phyloP scores from a whole-genome alignment of 2,329 filamentous ascomycete species.

The Dactylellina sp. region DNA sequence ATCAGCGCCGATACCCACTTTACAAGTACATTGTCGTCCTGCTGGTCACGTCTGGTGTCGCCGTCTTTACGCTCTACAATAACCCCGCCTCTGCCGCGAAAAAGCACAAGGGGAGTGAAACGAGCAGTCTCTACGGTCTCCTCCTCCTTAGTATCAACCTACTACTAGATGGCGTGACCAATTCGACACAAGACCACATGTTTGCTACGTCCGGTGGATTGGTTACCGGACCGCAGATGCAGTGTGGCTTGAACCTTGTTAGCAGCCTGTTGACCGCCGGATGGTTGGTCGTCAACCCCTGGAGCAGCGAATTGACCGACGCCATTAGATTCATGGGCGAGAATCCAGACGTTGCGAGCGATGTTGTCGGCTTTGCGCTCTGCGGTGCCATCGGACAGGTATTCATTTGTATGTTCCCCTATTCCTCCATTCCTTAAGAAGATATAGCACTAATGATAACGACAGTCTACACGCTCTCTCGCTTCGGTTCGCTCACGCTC shows the following conservation, averaged over 20 bases:
- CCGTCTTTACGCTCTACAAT: conserved; percentile 90
- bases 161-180: conserved; percentile 94
- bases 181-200: conserved; percentile 95
- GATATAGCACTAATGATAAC: neutral
- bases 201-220: conserved; percentile 68
- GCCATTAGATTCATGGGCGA: conserved; percentile 82
- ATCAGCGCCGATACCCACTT: conserved; percentile 86
- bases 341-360: conserved; percentile 84
- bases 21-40: conserved; percentile 97
- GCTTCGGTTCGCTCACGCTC: conserved; percentile 89
- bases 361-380: conserved; percentile 87
- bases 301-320: conserved; percentile 81
- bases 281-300: conserved; percentile 83
- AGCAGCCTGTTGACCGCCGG: conserved; percentile 79
- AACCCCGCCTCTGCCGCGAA: conserved; percentile 71
- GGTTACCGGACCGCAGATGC: conserved; percentile 92
- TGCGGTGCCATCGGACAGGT: conserved; percentile 95
- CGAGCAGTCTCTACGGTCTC: conserved; percentile 80
- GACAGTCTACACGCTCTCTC: conserved; percentile 86
- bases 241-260: conserved; percentile 96
- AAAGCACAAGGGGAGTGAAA: conserved; percentile 67
- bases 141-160: conserved; percentile 88
- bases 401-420: conserved; percentile 78
- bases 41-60: conserved; percentile 90
- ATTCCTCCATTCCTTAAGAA: neutral